These are phyloP conservation scores for Halophytophthora polymorphica DNA, from an alignment of 352 stramenopile species.

Conservation along the genomic window DNA sequence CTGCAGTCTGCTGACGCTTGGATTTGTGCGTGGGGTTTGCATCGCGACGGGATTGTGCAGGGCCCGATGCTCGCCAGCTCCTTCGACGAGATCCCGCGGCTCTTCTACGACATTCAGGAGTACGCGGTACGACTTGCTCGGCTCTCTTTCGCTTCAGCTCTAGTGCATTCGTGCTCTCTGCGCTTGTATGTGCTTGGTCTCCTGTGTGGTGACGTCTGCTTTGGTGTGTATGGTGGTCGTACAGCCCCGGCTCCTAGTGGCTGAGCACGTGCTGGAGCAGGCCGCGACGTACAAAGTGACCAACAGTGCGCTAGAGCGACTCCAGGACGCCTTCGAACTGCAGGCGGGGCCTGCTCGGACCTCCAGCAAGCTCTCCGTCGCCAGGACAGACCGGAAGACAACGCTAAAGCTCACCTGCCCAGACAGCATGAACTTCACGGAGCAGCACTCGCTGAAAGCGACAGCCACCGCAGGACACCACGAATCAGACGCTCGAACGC, in stretches of 20 bases:
- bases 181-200: neutral
- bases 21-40: too few species aligned
- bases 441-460: slow-evolving; percentile 8
- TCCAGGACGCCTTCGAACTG: slow-evolving; percentile 33
- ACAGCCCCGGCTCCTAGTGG: slow-evolving; percentile 30
- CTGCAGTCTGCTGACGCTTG: too few species aligned
- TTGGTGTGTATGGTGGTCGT: neutral
- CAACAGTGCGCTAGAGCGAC: slow-evolving; percentile 22
- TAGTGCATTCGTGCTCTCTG: too few species aligned
- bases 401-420: slow-evolving; percentile 3
- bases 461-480: slow-evolving; percentile 9
- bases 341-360: slow-evolving; percentile 2
- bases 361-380: slow-evolving; percentile 8
- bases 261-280: slow-evolving; percentile 19
- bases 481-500: too few species aligned
- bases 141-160: too few species aligned
- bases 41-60: slow-evolving; percentile 9
- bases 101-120: slow-evolving; percentile 71
- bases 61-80: slow-evolving; percentile 47
- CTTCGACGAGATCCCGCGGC: slow-evolving; percentile 73
- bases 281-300: slow-evolving; percentile 40
- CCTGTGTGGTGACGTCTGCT: neutral
- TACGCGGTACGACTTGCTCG: slow-evolving; percentile 57
- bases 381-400: neutral
- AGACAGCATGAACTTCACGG: slow-evolving; percentile 7